A percentile compares a stretch with the other conserved stretches of the same genome.
Evolutionary conservation across 169 alveolate species (phyloP).

Genomic region (Plasmodium blacklocki): DNA sequence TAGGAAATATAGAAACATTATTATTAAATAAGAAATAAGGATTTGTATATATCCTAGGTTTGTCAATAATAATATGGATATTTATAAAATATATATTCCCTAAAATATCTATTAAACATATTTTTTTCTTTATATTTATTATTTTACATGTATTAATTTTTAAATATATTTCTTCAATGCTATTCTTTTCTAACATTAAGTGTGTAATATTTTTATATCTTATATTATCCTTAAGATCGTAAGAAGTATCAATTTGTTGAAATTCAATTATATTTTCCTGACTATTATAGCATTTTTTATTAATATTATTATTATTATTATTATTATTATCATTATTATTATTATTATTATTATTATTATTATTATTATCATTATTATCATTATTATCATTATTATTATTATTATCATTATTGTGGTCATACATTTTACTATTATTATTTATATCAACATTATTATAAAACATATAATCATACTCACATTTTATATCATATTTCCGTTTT

Average conservation of each 20-base stretch:
- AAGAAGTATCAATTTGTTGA: constrained; percentile 44
- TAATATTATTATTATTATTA: constrained; percentile 2
- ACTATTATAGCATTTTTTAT: constrained; percentile 4
- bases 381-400: neutral
- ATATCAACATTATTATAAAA: constrained; percentile 15
- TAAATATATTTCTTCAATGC: constrained; percentile 22
- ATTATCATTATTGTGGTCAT: constrained; percentile 8
- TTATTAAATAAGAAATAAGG: constrained; percentile 66
- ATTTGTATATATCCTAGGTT: constrained; percentile 63
- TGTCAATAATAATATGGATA: constrained; percentile 49
- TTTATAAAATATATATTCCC: constrained; percentile 50
- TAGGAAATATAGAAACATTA: constrained; percentile 32
- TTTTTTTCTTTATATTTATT: constrained; percentile 29
- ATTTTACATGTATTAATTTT: constrained; percentile 67
- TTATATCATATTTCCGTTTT: constrained; percentile 58
- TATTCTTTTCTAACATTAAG: constrained; percentile 55
- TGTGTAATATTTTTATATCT: constrained; percentile 55
- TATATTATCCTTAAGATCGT: constrained; percentile 39
- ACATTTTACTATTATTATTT: constrained; percentile 4
- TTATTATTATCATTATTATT: constrained; percentile 5
- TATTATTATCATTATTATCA: neutral
- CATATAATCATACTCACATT: constrained; percentile 60
- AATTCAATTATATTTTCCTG: constrained; percentile 22
- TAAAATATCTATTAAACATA: constrained; percentile 62
- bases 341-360: constrained; percentile 6